These are phyloP conservation scores for Teunomyces lycoperdinae DNA, from an alignment of 805 yeast species.

Conservation along the genomic window DNA sequence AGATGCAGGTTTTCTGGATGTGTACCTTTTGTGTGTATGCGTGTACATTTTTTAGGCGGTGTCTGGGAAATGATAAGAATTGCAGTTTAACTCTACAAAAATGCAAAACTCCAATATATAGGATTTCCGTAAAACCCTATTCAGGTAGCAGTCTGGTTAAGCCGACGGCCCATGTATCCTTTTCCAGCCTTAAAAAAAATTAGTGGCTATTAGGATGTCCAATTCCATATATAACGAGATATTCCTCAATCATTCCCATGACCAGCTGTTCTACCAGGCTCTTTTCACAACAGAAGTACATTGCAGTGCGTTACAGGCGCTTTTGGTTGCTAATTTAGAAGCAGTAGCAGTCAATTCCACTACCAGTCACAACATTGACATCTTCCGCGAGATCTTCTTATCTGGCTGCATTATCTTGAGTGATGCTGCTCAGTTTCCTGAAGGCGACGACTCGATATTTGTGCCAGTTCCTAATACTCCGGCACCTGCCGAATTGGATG, in stretches of 20 bases:
- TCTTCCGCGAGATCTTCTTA: slow-evolving; percentile 14
- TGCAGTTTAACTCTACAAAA: too few species aligned
- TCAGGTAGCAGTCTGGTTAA: background rate
- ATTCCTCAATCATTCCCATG: slow-evolving; percentile 17
- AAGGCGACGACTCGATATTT: background rate
- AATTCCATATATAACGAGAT: slow-evolving; percentile 21
- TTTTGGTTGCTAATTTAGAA: slow-evolving; percentile 20
- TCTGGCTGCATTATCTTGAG: slow-evolving; percentile 18
- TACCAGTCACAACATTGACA: slow-evolving; percentile 6
- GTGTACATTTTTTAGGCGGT: too few species aligned
- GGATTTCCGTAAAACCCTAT: too few species aligned
- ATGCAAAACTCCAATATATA: too few species aligned
- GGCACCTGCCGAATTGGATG: slow-evolving; percentile 6
- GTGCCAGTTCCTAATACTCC: background rate
- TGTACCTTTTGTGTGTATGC: too few species aligned
- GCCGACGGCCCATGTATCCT: background rate
- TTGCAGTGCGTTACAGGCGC: slow-evolving; percentile 19
- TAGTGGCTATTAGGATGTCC: slow-evolving; percentile 5
- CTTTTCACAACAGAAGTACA: slow-evolving; percentile 25
- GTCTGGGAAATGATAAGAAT: too few species aligned
- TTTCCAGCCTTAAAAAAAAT: background rate
- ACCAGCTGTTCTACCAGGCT: slow-evolving; percentile 17
- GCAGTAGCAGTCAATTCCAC: slow-evolving; percentile 37
- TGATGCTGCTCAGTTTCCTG: slow-evolving; percentile 18
- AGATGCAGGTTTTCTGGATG: background rate